Evolutionary conservation across 2,329 filamentous ascomycete species (phyloP).

Genomic region (Paraphaeosphaeria sporulosa): DNA sequence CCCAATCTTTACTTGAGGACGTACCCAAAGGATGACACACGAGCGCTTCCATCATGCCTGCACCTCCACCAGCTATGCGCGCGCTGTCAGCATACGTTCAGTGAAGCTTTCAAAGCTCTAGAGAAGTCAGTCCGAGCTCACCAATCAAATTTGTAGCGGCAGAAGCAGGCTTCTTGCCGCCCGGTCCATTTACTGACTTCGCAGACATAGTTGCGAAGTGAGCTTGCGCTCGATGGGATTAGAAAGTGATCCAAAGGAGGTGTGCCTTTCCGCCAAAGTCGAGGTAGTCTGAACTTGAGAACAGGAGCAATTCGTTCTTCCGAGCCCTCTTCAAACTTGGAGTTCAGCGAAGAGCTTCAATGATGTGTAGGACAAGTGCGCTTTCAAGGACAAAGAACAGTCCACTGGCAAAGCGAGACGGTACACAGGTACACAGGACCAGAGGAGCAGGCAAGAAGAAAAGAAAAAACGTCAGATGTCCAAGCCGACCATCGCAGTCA

Average conservation of each 20-base stretch:
- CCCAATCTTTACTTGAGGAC: constrained; percentile 26
- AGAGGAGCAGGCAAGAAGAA: constrained; percentile 16
- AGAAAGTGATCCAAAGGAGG: neutral
- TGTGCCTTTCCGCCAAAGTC: neutral
- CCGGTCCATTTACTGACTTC: constrained; percentile 63
- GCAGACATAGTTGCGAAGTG: constrained; percentile 61
- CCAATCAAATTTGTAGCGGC: constrained; percentile 91
- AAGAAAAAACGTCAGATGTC: constrained; percentile 15
- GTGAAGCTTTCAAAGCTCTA: neutral
- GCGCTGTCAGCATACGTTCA: constrained; percentile 23
- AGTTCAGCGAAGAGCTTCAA: neutral
- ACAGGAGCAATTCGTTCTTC: constrained; percentile 22
- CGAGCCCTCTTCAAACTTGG: constrained; percentile 14
- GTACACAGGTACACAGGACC: constrained; percentile 12
- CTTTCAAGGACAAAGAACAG: constrained; percentile 28
- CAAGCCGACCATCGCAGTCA: constrained; percentile 30
- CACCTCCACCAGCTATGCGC: constrained; percentile 85
- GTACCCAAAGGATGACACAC: constrained; percentile 91
- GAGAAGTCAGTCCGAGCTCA: constrained; percentile 53
- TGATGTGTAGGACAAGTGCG: neutral
- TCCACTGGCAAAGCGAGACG: constrained; percentile 17
- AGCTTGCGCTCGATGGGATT: constrained; percentile 18
- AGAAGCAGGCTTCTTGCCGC: constrained; percentile 79
- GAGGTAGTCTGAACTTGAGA: constrained; percentile 8
- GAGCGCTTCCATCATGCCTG: constrained; percentile 99